phyloP scores from a whole-genome alignment of 768 basidiomycete genomes.

The Trametes cingulata region DNA sequence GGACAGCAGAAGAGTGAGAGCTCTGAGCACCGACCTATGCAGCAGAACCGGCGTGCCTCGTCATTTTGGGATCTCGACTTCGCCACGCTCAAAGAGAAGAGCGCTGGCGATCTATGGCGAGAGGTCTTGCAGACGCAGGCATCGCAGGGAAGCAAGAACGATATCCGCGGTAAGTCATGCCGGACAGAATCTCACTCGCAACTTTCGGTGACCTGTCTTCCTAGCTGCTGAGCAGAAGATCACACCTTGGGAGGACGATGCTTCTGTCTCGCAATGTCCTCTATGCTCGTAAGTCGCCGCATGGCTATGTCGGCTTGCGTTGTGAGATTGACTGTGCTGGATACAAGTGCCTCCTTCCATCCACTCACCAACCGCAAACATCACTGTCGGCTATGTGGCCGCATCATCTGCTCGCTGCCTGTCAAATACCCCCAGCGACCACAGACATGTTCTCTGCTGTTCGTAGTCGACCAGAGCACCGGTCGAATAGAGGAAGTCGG shows the following conservation, averaged over 20 bases:
- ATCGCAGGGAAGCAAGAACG: conserved; percentile 49
- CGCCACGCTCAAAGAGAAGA: conserved; percentile 55
- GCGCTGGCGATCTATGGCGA: conserved; percentile 70
- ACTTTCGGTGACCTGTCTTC: background rate
- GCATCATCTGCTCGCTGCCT: conserved; percentile 88
- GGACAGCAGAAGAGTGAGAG: conserved; percentile 16
- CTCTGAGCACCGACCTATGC: conserved; percentile 16
- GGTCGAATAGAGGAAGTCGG: conserved; percentile 81
- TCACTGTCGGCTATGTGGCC: conserved; percentile 92
- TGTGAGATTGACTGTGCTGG: background rate
- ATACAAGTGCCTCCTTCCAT: conserved; percentile 69
- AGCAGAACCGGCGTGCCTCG: conserved; percentile 49
- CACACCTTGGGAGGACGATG: conserved; percentile 93
- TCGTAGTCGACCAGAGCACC: conserved; percentile 81
- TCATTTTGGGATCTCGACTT: conserved; percentile 76
- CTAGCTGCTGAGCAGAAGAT: conserved; percentile 85
- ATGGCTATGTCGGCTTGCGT: background rate
- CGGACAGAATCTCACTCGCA: background rate
- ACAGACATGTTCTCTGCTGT: conserved; percentile 73
- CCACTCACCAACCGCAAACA: conserved; percentile 92
- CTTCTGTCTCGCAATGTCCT: conserved; percentile 74
- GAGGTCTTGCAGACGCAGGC: conserved; percentile 52
- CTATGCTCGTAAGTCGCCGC: conserved; percentile 67
- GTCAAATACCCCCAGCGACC: conserved; percentile 69
- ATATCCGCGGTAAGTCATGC: conserved; percentile 61